These are phyloP conservation scores for Plicaturopsis crispa DNA, from an alignment of 768 basidiomycete species.

Conservation along the genomic window DNA sequence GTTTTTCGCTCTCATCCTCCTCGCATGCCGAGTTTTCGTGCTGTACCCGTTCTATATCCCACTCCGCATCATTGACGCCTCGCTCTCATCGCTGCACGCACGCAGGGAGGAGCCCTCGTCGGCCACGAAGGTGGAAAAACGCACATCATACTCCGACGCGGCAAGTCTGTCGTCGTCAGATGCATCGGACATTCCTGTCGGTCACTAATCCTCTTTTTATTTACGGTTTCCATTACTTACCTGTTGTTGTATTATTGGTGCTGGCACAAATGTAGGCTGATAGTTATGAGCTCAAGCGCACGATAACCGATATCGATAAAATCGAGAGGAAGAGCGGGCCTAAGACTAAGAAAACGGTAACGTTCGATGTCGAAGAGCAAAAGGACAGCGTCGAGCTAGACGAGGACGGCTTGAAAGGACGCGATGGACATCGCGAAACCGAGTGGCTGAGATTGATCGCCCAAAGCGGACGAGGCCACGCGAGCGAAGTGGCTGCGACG, in stretches of 20 bases:
- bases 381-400: no score
- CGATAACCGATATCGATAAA: no score
- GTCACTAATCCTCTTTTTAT: no score
- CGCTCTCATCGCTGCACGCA: slow-evolving; percentile 24
- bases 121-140: no score
- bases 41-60: slow-evolving; percentile 44
- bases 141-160: no score
- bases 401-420: neutral
- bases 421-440: slow-evolving; percentile 4
- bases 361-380: slow-evolving; percentile 11
- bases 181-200: no score
- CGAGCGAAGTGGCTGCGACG: slow-evolving; percentile 12
- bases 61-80: slow-evolving; percentile 29
- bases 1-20: slow-evolving; percentile 32
- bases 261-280: slow-evolving; percentile 40
- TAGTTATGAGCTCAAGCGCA: slow-evolving; percentile 31
- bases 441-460: no score
- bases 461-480: no score
- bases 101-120: no score
- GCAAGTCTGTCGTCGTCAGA: no score
- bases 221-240: slow-evolving; percentile 32
- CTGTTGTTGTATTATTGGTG: slow-evolving; percentile 35
- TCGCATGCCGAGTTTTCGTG: slow-evolving; percentile 40
- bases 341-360: no score
- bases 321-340: no score